phyloP scores from a whole-genome alignment of 768 basidiomycete genomes.

The Kondoa malvinella region DNA sequence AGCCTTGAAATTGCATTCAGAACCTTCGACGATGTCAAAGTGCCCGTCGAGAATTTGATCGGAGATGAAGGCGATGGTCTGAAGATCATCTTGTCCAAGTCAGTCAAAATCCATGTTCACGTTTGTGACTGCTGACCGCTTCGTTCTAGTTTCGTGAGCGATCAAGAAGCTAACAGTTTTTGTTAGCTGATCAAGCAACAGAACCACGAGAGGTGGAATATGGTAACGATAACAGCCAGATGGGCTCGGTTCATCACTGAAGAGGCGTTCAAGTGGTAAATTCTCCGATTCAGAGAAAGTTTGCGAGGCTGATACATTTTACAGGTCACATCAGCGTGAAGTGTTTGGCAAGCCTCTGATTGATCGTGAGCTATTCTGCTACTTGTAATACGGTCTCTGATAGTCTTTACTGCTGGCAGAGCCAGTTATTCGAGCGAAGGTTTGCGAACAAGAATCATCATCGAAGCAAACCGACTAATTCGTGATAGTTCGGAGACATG shows the following conservation, averaged over 20 bases:
- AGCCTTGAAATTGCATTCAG: too few species aligned
- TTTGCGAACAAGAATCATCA: slow-evolving; percentile 3
- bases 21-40: slow-evolving; percentile 64
- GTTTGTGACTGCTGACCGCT: too few species aligned
- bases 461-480: slow-evolving; percentile 14
- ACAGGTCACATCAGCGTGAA: slow-evolving; percentile 69
- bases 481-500: slow-evolving; percentile 61
- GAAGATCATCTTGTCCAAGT: slow-evolving; percentile 45
- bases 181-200: slow-evolving; percentile 51
- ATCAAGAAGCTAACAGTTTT: too few species aligned
- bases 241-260: slow-evolving; percentile 61
- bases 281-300: background rate
- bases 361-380: slow-evolving; percentile 65
- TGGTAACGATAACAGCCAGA: slow-evolving; percentile 35
- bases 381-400: slow-evolving; percentile 19
- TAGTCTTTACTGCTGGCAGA: background rate
- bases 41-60: slow-evolving; percentile 72
- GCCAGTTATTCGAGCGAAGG: slow-evolving; percentile 14
- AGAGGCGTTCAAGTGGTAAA: slow-evolving; percentile 45
- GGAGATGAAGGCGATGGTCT: slow-evolving; percentile 67
- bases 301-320: slow-evolving; percentile 26
- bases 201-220: slow-evolving; percentile 6
- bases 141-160: slow-evolving; percentile 46
- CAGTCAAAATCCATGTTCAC: slow-evolving; percentile 91
- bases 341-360: slow-evolving; percentile 77